phyloP scores from a whole-genome alignment of 352 stramenopile genomes.

The Globisporangium polare region DNA sequence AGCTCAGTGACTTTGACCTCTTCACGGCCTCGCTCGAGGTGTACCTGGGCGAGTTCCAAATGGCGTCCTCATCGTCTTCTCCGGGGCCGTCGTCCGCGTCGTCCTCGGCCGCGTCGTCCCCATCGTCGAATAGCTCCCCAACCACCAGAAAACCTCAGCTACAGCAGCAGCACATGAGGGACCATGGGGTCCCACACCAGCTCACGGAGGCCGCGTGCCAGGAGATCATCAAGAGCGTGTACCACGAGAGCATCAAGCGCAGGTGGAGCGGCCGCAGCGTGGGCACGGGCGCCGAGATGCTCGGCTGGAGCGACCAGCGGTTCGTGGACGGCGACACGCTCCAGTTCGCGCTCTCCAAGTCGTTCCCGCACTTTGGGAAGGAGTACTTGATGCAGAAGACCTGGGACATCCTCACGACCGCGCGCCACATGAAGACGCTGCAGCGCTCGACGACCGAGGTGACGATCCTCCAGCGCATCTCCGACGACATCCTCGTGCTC shows the following conservation, averaged over 20 bases:
- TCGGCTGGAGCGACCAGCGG: constrained; percentile 16
- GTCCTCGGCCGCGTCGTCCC: neutral
- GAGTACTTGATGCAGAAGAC: constrained; percentile 15
- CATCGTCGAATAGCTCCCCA: neutral
- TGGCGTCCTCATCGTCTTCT: neutral
- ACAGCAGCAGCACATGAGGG: neutral
- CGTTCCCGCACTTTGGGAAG: constrained; percentile 1
- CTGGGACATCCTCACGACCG: constrained; percentile 16
- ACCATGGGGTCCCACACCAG: neutral
- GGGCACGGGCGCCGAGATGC: constrained; percentile 11
- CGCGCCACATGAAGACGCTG: constrained; percentile 9
- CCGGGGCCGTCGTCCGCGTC: neutral
- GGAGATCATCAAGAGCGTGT: constrained; percentile 14
- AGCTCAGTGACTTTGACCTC: constrained; percentile 16
- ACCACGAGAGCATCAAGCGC: constrained; percentile 7
- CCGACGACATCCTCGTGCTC: constrained; percentile 16
- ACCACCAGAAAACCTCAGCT: neutral
- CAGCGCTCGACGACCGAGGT: constrained; percentile 10
- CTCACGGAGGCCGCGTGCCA: constrained; percentile 11
- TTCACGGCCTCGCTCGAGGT: constrained; percentile 14
- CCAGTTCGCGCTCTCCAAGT: constrained; percentile 15
- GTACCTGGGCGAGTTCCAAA: constrained; percentile 14
- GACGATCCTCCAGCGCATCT: constrained; percentile 14
- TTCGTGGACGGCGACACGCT: constrained; percentile 15
- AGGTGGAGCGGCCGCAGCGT: constrained; percentile 7